These are phyloP conservation scores for Micromonas commoda DNA, from an alignment of 139 green algal species.

Conservation along the genomic window DNA sequence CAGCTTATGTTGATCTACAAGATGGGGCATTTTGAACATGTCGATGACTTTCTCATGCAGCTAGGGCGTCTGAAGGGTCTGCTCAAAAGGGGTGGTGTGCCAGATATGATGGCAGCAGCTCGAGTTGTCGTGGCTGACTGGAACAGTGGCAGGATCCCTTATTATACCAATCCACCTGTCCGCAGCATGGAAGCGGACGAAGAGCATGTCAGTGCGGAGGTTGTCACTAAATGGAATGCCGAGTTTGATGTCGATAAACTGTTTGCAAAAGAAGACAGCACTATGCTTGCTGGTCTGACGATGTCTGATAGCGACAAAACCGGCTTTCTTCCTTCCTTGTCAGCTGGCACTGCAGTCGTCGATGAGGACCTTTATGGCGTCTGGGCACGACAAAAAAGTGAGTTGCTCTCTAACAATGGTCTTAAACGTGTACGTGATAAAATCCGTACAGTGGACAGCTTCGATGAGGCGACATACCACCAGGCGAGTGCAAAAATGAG, in stretches of 20 bases:
- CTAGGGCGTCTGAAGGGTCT: constrained; percentile 73
- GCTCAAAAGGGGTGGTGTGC: constrained; percentile 67
- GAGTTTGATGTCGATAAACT: constrained; percentile 67
- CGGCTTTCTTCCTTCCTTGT: too few relatives aligned
- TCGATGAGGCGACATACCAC: too few relatives aligned
- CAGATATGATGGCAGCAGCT: constrained; percentile 59
- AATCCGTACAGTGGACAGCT: too few relatives aligned
- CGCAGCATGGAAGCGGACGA: constrained; percentile 27
- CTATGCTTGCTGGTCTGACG: constrained; percentile 65
- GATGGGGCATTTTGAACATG: constrained; percentile 49
- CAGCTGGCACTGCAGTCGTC: too few relatives aligned
- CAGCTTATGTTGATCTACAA: constrained; percentile 88
- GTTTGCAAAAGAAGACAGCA: constrained; percentile 57
- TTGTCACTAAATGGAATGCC: constrained; percentile 62
- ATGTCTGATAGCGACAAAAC: constrained; percentile 23
- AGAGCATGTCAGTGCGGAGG: constrained; percentile 45
- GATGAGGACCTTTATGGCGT: too few relatives aligned
- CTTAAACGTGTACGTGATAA: too few relatives aligned
- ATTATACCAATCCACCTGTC: constrained; percentile 38
- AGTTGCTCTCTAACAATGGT: too few relatives aligned
- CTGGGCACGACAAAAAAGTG: too few relatives aligned
- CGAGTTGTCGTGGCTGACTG: constrained; percentile 86
- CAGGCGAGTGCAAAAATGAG: too few relatives aligned
- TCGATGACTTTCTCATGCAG: constrained; percentile 70
- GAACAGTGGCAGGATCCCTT: constrained; percentile 85